Percentiles rank a stretch among this genome's conserved stretches.
Evolutionary conservation across 2,329 filamentous ascomycete species (phyloP).

Genomic region (Neoascochyta sp.): DNA sequence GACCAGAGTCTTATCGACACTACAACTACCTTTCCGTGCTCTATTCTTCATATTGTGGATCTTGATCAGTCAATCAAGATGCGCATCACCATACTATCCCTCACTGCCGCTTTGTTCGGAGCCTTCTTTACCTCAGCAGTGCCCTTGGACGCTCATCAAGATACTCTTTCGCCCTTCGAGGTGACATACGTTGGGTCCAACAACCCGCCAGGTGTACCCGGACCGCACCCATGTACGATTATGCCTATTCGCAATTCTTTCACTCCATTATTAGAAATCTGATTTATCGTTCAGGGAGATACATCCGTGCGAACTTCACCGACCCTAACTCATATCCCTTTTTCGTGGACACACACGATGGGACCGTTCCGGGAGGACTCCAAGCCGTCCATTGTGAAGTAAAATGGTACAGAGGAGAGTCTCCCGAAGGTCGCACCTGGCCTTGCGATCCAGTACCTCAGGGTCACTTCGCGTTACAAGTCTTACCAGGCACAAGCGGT

Average conservation of each 20-base stretch:
- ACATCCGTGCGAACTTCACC: conserved; percentile 11
- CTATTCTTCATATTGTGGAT: not conserved
- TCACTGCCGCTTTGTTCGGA: not conserved
- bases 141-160: conserved; percentile 1
- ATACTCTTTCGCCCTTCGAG: conserved; percentile 2
- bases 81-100: not conserved
- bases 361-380: conserved; percentile 6
- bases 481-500: conserved; percentile 1
- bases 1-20: not conserved
- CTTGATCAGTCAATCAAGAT: not conserved
- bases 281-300: not conserved
- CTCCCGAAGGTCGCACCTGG: conserved; percentile 11
- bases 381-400: conserved; percentile 11
- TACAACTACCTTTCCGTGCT: not conserved
- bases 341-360: not conserved
- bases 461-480: conserved; percentile 1
- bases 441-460: conserved; percentile 8
- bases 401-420: conserved; percentile 11
- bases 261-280: not conserved
- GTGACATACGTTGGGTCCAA: not conserved
- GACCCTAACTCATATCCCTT: conserved; percentile 12
- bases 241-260: not conserved
- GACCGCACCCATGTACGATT: not conserved
- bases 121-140: not conserved
- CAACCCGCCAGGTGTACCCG: not conserved